Base-by-base conservation (phyloP, 177 flowering plant genomes). In the Vitis hybrid region DNA sequence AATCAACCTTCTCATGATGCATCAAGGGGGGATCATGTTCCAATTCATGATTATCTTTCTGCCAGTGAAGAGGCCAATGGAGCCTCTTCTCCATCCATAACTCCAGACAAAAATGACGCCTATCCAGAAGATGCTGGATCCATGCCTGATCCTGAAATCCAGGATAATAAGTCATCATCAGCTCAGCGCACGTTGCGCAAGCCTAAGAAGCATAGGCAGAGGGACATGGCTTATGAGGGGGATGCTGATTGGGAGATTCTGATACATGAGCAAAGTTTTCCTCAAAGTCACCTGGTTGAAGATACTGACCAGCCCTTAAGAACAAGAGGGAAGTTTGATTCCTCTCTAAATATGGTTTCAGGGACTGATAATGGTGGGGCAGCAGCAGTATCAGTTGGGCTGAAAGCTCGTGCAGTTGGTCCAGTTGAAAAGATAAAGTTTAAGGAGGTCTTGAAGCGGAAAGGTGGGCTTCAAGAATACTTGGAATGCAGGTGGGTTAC, bases 201-300 rank as follows among this genome's bases (percentile, higher is more conserved):
- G 68, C 59, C 79, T 45, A 93, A 80, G 79, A 96, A 81, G 80
- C 85, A 76, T 50, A 88, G 88, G 80, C 95, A 86, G 78, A 85
- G 86, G 16, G 97, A 93, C 78, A 96, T 96, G 99, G 90, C 98
- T 66, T 96, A 93, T 80, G 99, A 96, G 77, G 99, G 97, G 59
- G 98, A 96, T 81, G 80, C 73, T 72, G 91, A 85, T 76, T 93
- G 98, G 99, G 97, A 95, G 29, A 72, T 71, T 61, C 68, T 94
- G 76, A 71, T 83, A 60, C 83, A 81, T 59, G 94, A 75, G 66
- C 85, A 79, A 68, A 78, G 79, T 31, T 81, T 74, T 78, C 77
- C 82, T 64, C 87, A 71, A 51, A 77, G 70, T 68, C 76, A 82
- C 49, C 77, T 64, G 22, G 66, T 51, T 78, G 66, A 48, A 3